Base-by-base conservation (phyloP, 345 rosid genomes). In the Citrus inodora region DNA sequence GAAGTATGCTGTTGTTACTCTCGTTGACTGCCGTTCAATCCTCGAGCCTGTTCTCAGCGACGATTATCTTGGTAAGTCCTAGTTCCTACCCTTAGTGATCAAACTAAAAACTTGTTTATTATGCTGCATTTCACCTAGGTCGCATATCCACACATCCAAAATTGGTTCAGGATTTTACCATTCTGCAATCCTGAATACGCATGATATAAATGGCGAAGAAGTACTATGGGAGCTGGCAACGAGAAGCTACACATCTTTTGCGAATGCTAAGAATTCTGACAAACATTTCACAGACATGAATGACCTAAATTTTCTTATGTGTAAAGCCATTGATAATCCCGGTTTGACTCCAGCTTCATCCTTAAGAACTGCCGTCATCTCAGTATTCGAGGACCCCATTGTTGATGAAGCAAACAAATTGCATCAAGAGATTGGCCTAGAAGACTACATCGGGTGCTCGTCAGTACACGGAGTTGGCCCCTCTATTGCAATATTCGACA, bases 271-370 rank as follows among this genome's bases (percentile, higher is more conserved):
- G 88, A 88, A 85, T 71, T 60, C 76, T 25, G 83, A 90, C 88
- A 92, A 90, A 84, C 97, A 93, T 32, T 89, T 93, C 80, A 84
- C 95, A 0, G 97, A 94, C 81, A 91, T 93, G 97, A 80, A 73
- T 1, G 95, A 92, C 85, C 85, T 94, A 73, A 94, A 89, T 85
- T 94, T 81, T 85, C 85, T 94, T 0, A 94, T 92, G 93, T 84
- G 90, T 74, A 94, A 86, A 82, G 98, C 97, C 78, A 87, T 94
- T 11, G 95, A 94, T 40, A 93, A 93, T 76, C 98, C 97, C 1
- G 80, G 85, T 38, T 74, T 90, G 76, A 94, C 97, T 0, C 86
- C 96, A n/a, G 93, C 94, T 0, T 85, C 90, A 0, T 85, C 97
- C 62, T 65, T 88, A 9, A 83, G 97, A 74, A 89, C 97, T 0